A percentile compares a stretch with the other conserved stretches of the same genome.
Conservation (phyloP, 2,329 filamentous ascomycete genomes). For the Neophaeococcomyces aloes region DNA sequence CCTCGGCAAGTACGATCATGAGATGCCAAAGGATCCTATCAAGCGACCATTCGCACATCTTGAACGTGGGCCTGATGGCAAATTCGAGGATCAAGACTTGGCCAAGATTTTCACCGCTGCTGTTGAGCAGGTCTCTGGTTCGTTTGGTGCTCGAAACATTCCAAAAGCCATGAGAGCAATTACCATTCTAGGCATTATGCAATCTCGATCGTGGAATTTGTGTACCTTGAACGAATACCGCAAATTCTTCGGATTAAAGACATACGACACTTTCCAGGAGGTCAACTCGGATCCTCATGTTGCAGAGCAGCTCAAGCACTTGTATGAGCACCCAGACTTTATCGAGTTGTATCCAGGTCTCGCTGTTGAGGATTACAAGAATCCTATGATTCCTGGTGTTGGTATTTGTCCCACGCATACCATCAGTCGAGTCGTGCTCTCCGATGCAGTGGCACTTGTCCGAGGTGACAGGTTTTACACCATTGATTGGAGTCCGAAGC, state of each 20-base stretch:
- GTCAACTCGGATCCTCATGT: constrained; percentile 51
- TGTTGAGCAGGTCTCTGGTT: constrained; percentile 59
- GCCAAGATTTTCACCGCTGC: constrained; percentile 56
- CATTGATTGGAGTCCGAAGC: constrained; percentile 34
- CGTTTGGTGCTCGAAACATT: constrained; percentile 61
- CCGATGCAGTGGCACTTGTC: constrained; percentile 38
- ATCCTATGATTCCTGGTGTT: constrained; percentile 28
- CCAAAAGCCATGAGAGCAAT: constrained; percentile 62
- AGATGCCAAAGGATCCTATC: constrained; percentile 54
- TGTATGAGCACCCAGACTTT: constrained; percentile 54
- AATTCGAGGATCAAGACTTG: constrained; percentile 65
- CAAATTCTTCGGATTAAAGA: constrained; percentile 50
- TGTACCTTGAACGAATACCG: constrained; percentile 46
- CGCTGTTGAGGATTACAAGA: constrained; percentile 36
- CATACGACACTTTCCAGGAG: constrained; percentile 47
- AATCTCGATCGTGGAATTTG: constrained; percentile 57
- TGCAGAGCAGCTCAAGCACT: constrained; percentile 43
- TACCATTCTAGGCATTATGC: constrained; percentile 69
- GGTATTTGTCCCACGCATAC: constrained; percentile 32
- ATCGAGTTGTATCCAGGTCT: constrained; percentile 62
- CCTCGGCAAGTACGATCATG: constrained; percentile 52
- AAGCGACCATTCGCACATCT: constrained; percentile 49
- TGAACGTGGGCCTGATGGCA: constrained; percentile 51
- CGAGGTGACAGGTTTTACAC: constrained; percentile 40
- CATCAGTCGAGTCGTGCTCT: constrained; percentile 34